These are phyloP conservation scores for Anastatica hierochuntica DNA, from an alignment of 345 rosid species.

Conservation along the genomic window DNA sequence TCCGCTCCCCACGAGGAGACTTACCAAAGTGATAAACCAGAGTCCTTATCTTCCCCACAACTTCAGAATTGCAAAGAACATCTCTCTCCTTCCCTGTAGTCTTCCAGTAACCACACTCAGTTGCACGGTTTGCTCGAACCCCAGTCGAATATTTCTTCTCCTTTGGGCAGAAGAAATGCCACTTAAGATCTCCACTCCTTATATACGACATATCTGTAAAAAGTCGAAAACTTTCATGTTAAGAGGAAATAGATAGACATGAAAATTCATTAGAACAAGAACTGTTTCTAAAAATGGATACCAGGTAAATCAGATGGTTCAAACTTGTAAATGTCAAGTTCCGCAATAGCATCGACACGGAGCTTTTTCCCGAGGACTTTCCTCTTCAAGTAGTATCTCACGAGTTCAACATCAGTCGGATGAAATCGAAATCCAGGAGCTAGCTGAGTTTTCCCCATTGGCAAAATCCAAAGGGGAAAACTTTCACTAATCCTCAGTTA, in stretches of 20 bases:
- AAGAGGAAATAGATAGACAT: too few species aligned
- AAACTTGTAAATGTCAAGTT: constrained; percentile 46
- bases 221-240: background rate
- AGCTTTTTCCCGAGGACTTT: constrained; percentile 50
- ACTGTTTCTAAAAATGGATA: background rate
- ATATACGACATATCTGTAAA: constrained; percentile 31
- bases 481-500: background rate
- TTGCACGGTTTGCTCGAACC: constrained; percentile 34
- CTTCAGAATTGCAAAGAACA: constrained; percentile 30
- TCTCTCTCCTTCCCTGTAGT: constrained; percentile 57
- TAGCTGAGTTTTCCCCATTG: constrained; percentile 33
- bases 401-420: constrained; percentile 71
- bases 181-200: constrained; percentile 50
- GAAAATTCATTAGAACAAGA: too few species aligned
- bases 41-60: constrained; percentile 55
- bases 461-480: constrained; percentile 22
- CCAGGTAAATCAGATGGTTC: constrained; percentile 67
- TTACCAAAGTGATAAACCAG: constrained; percentile 51
- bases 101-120: constrained; percentile 65
- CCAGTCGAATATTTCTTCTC: constrained; percentile 52
- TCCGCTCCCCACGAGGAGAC: constrained; percentile 39
- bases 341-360: constrained; percentile 34
- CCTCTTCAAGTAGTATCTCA: constrained; percentile 53
- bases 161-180: constrained; percentile 75
- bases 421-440: constrained; percentile 77